These are phyloP conservation scores for Fusarium sambucinum DNA, from an alignment of 2,329 filamentous ascomycete genomes.

Conservation along the genomic window DNA sequence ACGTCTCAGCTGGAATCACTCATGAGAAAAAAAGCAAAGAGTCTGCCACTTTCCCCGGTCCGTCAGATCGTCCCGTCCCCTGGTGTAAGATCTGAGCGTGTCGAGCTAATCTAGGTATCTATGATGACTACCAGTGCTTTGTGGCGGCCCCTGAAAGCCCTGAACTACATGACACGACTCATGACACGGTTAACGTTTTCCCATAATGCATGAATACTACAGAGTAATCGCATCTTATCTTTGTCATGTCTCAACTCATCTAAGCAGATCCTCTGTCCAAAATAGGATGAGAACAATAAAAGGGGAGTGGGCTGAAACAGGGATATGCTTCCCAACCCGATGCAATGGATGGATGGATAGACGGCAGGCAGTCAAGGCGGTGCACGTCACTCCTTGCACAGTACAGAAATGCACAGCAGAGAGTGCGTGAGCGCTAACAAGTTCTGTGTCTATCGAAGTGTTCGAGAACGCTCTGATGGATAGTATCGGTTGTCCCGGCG, in stretches of 20 bases:
- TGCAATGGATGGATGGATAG: conserved; percentile 13
- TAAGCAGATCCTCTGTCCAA: conserved; percentile 9
- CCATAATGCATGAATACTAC: conserved; percentile 19
- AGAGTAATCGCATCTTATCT: conserved; percentile 20
- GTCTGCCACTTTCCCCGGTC: conserved; percentile 27
- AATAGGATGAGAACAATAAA: conserved; percentile 33
- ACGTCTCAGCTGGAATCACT: conserved; percentile 19
- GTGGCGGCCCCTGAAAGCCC: conserved; percentile 15
- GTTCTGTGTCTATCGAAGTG: conserved; percentile 31
- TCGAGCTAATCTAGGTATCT: conserved; percentile 31
- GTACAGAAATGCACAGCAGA: conserved; percentile 30
- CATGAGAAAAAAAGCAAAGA: conserved; percentile 25
- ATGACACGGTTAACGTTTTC: conserved; percentile 31
- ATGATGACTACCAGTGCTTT: conserved; percentile 9
- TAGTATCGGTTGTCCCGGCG: conserved; percentile 31
- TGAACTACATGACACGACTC: conserved; percentile 14
- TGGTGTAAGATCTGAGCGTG: conserved; percentile 39
- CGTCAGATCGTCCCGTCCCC: conserved; percentile 43
- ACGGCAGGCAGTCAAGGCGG: neutral
- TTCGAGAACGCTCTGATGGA: conserved; percentile 37
- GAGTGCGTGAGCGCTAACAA: conserved; percentile 34
- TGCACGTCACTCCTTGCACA: conserved; percentile 19
- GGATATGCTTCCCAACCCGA: conserved; percentile 31
- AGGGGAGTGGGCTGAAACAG: conserved; percentile 40
- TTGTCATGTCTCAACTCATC: conserved; percentile 15